Conservation (phyloP, 768 basidiomycete species). For the Mycena floridula region DNA sequence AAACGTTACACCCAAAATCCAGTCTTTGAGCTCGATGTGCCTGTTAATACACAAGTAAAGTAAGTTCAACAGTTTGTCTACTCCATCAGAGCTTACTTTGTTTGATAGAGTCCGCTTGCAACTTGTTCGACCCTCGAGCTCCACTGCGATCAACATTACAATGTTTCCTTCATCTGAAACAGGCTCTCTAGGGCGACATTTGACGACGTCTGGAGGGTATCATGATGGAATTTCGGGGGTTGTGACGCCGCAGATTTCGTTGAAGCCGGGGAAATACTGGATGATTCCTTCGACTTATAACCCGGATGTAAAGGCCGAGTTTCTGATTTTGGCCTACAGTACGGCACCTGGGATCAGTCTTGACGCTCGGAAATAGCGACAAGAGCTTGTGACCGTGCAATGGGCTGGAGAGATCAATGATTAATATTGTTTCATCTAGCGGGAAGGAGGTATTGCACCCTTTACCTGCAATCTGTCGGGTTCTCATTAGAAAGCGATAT, state of each 20-base stretch:
- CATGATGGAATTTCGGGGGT: conserved; percentile 72
- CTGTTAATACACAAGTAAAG: conserved; percentile 51
- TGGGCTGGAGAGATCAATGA: too few species aligned
- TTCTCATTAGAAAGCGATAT: too few species aligned
- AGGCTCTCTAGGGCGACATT: conserved; percentile 28
- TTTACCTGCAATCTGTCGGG: too few species aligned
- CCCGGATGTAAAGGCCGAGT: conserved; percentile 49
- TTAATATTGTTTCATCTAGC: too few species aligned
- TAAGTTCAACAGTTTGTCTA: conserved; percentile 21
- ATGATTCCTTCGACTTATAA: conserved; percentile 70
- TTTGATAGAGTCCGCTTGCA: conserved; percentile 62
- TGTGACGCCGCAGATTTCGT: conserved; percentile 41
- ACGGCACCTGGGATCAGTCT: neutral
- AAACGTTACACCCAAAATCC: conserved; percentile 67
- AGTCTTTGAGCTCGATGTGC: conserved; percentile 52
- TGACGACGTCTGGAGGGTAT: conserved; percentile 77
- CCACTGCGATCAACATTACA: conserved; percentile 54
- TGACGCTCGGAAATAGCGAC: too few species aligned
- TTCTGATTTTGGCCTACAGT: conserved; percentile 58
- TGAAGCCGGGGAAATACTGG: conserved; percentile 63
- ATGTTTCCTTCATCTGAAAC: conserved; percentile 36
- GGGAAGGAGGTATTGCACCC: too few species aligned
- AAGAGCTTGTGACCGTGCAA: too few species aligned
- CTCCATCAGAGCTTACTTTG: neutral
- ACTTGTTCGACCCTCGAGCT: conserved; percentile 36